Conservation (phyloP, 768 basidiomycete genomes). For the Clitopilus hobsonii region DNA sequence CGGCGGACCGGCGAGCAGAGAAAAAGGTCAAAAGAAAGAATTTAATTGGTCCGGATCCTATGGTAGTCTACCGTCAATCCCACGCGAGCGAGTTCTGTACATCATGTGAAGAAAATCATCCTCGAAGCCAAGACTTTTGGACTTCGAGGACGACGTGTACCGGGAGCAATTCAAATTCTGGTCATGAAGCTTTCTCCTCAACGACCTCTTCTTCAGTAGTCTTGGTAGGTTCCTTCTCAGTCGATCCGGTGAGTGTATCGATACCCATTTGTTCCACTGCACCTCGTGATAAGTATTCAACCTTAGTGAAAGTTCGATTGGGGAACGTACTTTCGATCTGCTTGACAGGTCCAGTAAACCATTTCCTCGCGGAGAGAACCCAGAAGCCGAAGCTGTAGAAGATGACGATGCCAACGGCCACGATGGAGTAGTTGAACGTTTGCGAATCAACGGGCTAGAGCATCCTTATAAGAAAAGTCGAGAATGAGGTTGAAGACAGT, state of each 20-base stretch:
- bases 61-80: not conserved
- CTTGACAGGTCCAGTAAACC: constrained; percentile 68
- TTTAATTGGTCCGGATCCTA: not conserved
- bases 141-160: not conserved
- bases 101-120: not conserved
- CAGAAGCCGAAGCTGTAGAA: constrained; percentile 64
- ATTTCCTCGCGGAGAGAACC: constrained; percentile 65
- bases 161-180: not conserved
- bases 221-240: not conserved
- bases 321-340: constrained; percentile 50
- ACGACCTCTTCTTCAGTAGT: not conserved
- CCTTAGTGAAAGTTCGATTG: not conserved
- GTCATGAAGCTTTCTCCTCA: not conserved
- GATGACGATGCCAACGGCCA: constrained; percentile 72
- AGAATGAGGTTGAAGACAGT: not conserved
- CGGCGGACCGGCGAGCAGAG: not conserved
- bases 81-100: not conserved
- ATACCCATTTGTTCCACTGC: constrained; percentile 47
- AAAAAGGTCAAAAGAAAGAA: too few relatives aligned
- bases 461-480: not conserved
- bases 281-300: not conserved
- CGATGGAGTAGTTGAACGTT: constrained; percentile 72
- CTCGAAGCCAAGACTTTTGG: not conserved
- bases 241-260: constrained; percentile 16
- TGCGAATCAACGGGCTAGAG: constrained; percentile 61